Evolutionary conservation across 495 filamentous ascomycete species (phyloP).

Genomic region (Pseudomonodictys pantanalensis): DNA sequence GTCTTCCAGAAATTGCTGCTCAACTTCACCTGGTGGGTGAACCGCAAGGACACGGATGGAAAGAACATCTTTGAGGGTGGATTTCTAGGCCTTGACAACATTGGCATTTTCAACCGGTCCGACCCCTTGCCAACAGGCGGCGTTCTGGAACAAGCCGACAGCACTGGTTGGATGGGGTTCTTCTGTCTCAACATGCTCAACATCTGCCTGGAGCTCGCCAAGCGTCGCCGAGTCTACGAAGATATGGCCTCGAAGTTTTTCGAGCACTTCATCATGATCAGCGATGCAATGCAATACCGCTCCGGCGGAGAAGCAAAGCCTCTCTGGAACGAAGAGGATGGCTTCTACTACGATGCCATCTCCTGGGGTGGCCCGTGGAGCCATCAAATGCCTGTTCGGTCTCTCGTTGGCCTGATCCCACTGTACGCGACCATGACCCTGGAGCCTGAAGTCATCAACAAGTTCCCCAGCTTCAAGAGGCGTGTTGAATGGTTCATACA

Average conservation of each 20-base stretch:
- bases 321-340: constrained; percentile 91
- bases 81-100: constrained; percentile 95
- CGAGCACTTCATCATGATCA: constrained; percentile 96
- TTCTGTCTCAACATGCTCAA: constrained; percentile 95
- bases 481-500: constrained; percentile 90
- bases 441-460: constrained; percentile 88
- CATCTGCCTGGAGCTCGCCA: constrained; percentile 89
- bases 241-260: constrained; percentile 99
- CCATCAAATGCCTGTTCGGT: constrained; percentile 86
- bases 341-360: constrained; percentile 97
- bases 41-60: constrained; percentile 87
- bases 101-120: constrained; percentile 96
- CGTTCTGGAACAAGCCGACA: constrained; percentile 91
- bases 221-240: constrained; percentile 94
- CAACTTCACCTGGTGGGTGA: constrained; percentile 99
- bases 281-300: constrained; percentile 93
- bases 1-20: constrained; percentile 94
- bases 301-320: constrained; percentile 75
- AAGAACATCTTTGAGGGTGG: constrained; percentile 98
- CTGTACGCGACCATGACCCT: constrained; percentile 88
- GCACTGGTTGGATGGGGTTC: constrained; percentile 98
- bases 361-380: constrained; percentile 90
- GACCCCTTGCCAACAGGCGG: constrained; percentile 93
- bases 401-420: constrained; percentile 89
- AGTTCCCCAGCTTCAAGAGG: constrained; percentile 90